Base-by-base conservation (phyloP, 2,329 filamentous ascomycete genomes). In the Intubia oerlemansii region DNA sequence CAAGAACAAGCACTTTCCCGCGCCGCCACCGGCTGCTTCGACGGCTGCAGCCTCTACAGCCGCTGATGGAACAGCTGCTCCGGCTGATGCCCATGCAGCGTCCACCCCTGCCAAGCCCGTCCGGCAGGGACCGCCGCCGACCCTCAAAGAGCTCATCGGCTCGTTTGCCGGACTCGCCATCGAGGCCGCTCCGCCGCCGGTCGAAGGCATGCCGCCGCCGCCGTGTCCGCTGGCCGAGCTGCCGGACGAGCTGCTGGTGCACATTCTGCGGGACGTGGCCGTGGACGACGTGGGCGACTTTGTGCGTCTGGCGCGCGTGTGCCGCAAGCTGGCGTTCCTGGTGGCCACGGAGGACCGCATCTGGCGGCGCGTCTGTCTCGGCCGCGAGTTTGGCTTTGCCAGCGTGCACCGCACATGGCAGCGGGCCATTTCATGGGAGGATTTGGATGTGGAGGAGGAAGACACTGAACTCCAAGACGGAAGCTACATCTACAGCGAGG, bases 1-100 rank as follows among this genome's bases (percentile, higher is more conserved):
- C 54, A 78, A 79, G 42, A 75, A 80, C 43, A 95, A 95, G 53
- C 73, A 95, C 51, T 93, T 88, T 43, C 76, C 84, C 3, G 58
- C 66, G 22, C 62, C 65, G 8, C 52, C 48, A 39, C 51, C 56
- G 37, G 51, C 59, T 36, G 71, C 25, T 8, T 13, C 30, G 65
- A 51, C 53, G 7, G 37, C 4, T 37, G n/a, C n/a, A n/a, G n/a
- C n/a, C n/a, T n/a, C n/a, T n/a, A n/a, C n/a, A n/a, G n/a, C n/a
- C 28, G 11, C 17, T 5, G n/a, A n/a, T n/a, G n/a, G n/a, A n/a
- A n/a, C n/a, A n/a, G n/a, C n/a, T n/a, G n/a, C n/a, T n/a, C n/a
- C n/a, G n/a, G n/a, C n/a, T n/a, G n/a, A n/a, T n/a, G n/a, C n/a
- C n/a, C n/a, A n/a, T n/a, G n/a, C 3, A 44, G 46, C 7, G 59